Evolutionary conservation across 257 asterid species (phyloP).

Genomic region (Linderniella brevidens): DNA sequence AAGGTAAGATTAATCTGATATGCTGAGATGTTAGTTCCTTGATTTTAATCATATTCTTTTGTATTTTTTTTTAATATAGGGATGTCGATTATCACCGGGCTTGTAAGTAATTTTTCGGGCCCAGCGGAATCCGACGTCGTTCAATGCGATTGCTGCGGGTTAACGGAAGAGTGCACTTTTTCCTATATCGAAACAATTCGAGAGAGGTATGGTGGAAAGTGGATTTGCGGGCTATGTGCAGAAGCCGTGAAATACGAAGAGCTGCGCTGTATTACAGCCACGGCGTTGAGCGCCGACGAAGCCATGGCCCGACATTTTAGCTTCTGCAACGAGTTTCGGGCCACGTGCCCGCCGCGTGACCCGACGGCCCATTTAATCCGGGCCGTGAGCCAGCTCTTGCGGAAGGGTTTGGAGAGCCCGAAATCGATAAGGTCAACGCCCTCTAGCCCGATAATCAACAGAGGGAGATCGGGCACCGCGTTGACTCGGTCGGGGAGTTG

Average conservation of each 20-base stretch:
- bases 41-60: neutral
- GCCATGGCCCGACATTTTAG: slow-evolving; percentile 44
- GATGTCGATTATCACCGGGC: slow-evolving; percentile 19
- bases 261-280: slow-evolving; percentile 16
- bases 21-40: neutral
- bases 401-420: slow-evolving; percentile 45
- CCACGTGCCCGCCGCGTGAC: slow-evolving; percentile 22
- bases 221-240: slow-evolving; percentile 62
- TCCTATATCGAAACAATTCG: slow-evolving; percentile 5
- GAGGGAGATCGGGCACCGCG: slow-evolving; percentile 10
- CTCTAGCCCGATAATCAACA: slow-evolving; percentile 36
- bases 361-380: slow-evolving; percentile 28
- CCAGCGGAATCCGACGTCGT: slow-evolving; percentile 21
- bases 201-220: slow-evolving; percentile 19
- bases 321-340: slow-evolving; percentile 33
- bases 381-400: slow-evolving; percentile 33
- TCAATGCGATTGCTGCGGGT: slow-evolving; percentile 45
- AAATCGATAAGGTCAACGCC: slow-evolving; percentile 48
- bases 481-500: slow-evolving; percentile 59
- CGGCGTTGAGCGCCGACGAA: slow-evolving; percentile 26
- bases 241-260: slow-evolving; percentile 54
- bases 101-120: slow-evolving; percentile 1
- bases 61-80: slow-evolving; percentile 4
- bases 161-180: slow-evolving; percentile 44
- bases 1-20: neutral